Evolutionary conservation across 345 rosid genomes (phyloP), one percentile per base, ranked within the genome.

Genomic region (Euphorbia pulcherrima): DNA sequence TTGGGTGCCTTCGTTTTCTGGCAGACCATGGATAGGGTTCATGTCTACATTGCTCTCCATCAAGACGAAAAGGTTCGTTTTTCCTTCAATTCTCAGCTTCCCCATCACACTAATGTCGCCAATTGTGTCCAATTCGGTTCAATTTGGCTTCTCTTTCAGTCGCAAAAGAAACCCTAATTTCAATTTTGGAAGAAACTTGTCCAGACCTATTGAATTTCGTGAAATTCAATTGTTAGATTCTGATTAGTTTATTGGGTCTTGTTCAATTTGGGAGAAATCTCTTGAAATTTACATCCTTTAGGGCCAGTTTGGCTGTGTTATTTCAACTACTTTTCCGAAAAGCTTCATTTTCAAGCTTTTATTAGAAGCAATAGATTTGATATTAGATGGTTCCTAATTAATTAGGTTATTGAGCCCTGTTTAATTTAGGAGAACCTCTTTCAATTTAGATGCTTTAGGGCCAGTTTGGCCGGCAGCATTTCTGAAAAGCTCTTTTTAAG

Each of bases 21-120:
- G 97, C 88, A 88, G 40, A 73, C 97, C 65, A 84, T 92, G 98
- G 98, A 92, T 53, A 85, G 80, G 72, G 80, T 92, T 65, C 98
- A 92, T 44, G 97, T 92, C 73, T 92, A 96, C 92, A 90, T 90
- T 82, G 98, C 98, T 9, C 74, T 75, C 30, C 78, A 64, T 64
- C 74, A 74, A 57, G 78, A 74, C 51, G 78, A 74, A 30, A 74
- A 74, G 78, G 78, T 69, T 1, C 23, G n/a, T 57, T 4, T 20
- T 10, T 0, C 11, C 24, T 4, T 11, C 52, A 7, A 5, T 6
- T 16, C 14, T 37, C 7, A 13, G 21, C 8, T 33, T 0, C 21
- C 18, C 2, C 26, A 53, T 16, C 0, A 9, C 0, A 4, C 18
- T 5, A 6, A 13, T 47, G 5, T 47, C n/a, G 3, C n/a, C 10